Evolutionary conservation across 225 moss, liverwort and hornwort genomes (phyloP), one percentile per base, ranked within the genome.

Genomic region (Thuidium tamariscinum): DNA sequence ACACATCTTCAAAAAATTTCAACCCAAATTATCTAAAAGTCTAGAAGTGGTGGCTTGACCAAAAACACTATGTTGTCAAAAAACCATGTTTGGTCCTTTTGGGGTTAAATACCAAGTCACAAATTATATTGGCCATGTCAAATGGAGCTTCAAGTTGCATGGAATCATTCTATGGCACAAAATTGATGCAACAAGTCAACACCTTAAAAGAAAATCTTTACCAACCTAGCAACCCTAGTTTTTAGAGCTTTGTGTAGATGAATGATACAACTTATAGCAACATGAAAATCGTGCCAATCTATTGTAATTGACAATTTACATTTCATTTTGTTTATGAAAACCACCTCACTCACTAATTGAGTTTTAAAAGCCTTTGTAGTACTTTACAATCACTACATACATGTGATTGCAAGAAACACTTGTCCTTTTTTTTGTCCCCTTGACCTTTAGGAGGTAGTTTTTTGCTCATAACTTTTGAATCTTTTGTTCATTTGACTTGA

Each of bases 241-340:
- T 65, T 30, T 20, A 10, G 5, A n/a, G 36, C n/a, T 20, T 3
- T n/a, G 1, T 10, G 1, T 1, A 65, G 8, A n/a, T n/a, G 36
- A 34, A 36, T 65, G 20, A 19, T 1, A 65, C 10, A 65, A 65
- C 5, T n/a, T n/a, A 11, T 65, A 3, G 65, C 5, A 20, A 3
- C 10, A 10, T 2, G n/a, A n/a, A 10, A 65, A 65, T 20, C 0
- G 0, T n/a, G 8, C 11, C 65, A 65, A 20, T 65, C 3, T 65
- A 10, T n/a, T 0, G 5, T 6, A 37, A 36, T 21, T 36, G 21
- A 37, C 2, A 4, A 66, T 37, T 21, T 37, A 36, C 0, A 55
- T 64, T 82, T 90, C 68, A 90, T 86, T 21, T 77, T 56, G 6
- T 48, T 83, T 36, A 86, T 82, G 6, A 79, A 70, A 19, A 88